Base-by-base conservation (phyloP, 2,329 filamentous ascomycete genomes). In the Aspergillus persii region DNA sequence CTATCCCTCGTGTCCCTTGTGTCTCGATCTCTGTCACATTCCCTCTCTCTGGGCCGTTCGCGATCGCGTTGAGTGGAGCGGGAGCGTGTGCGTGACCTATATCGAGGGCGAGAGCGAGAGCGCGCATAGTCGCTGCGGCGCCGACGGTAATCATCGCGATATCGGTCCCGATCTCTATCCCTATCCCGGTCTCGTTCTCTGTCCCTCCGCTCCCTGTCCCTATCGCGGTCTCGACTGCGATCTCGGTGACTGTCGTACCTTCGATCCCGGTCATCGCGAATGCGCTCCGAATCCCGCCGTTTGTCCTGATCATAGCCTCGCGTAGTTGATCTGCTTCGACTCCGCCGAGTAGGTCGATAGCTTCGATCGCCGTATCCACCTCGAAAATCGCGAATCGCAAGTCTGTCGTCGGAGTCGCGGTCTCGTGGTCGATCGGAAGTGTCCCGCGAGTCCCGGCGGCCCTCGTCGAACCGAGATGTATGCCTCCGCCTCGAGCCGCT, bases 321-420 rank as follows among this genome's bases (percentile, higher is more conserved):
- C 46, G 60, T 63, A 15, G 59, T 60, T 29, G 73, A 76, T 58
- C 71, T 66, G 56, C 75, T 77, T 36, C 71, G 70, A 58, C 73
- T 76, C 39, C 72, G 71, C 57, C 69, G 69, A 49, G 53, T 60
- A 44, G 71, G 73, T 36, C 74, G 68, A 59, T 74, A 76, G 62
- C 69, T 70, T 59, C 66, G 63, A 54, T 74, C 70, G 46, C 67
- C 67, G 27, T 63, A 68, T 50, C 68, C 68, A 39, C 62, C 58
- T 30, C 68, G 69, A 61, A 67, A 74, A 54, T 69, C 71, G 48
- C 70, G 72, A 56, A 70, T 68, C 18, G 68, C 60, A 49, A 69
- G 67, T 33, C 68, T 70, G n/a, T 73, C 72, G 44, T 75, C 72
- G 31, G 66, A 58, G 18, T 70, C 68, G 46, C 75, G 71, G 29